Conservation (phyloP, 75 land plant genomes). For the Adiantum capillusveneris region DNA sequence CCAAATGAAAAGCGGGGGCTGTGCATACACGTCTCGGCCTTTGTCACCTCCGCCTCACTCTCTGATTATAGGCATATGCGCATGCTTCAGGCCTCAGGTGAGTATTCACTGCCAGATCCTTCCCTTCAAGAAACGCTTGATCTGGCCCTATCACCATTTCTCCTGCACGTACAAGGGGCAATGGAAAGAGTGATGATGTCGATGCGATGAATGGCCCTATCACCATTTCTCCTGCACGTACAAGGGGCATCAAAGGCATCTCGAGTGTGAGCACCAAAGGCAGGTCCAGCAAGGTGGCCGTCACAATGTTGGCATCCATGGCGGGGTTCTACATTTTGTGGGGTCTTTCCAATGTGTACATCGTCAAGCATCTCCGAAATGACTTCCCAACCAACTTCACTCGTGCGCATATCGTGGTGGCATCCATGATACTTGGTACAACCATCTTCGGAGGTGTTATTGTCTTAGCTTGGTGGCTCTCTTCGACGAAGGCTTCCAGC, state of each 20-base stretch:
- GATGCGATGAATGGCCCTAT: not conserved
- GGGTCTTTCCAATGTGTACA: not conserved
- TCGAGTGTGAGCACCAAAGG: not conserved
- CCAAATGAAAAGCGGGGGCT: no score
- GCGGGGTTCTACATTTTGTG: not conserved
- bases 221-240: no score
- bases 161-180: no score
- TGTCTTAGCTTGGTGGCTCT: not conserved
- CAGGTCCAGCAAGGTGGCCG: not conserved
- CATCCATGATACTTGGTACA: not conserved
- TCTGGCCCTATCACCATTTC: no score
- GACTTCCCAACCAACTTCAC: not conserved
- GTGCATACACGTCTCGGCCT: conserved; percentile 1
- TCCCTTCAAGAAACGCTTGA: not conserved
- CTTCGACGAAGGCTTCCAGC: no score
- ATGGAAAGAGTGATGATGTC: no score
- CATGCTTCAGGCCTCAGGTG: not conserved
- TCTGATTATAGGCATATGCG: no score
- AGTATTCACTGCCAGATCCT: not conserved
- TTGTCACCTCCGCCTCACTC: conserved; percentile 1
- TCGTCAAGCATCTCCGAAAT: not conserved
- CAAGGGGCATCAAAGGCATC: no score
- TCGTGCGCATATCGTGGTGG: not conserved
- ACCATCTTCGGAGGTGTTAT: not conserved
- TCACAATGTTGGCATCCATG: not conserved